Evolutionary conservation across 2,329 filamentous ascomycete genomes (phyloP).

Genomic region (Sclerotinia sclerotiorum): DNA sequence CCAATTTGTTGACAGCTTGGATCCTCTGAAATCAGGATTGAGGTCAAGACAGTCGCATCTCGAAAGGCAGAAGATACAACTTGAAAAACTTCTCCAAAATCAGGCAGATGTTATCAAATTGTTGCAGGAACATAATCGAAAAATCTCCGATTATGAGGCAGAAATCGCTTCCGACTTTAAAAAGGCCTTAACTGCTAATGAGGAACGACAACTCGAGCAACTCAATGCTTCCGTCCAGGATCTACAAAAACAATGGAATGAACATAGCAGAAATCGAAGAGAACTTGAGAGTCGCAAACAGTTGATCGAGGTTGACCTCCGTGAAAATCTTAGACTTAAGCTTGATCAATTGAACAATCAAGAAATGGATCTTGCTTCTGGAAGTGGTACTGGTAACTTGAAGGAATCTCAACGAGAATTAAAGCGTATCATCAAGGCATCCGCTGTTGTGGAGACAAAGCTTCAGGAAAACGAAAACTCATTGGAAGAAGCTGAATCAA

Average conservation of each 20-base stretch:
- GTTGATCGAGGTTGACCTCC: slow-evolving; percentile 79
- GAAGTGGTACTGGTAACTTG: slow-evolving; percentile 63
- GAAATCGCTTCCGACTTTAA: slow-evolving; percentile 88
- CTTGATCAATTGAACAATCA: slow-evolving; percentile 81
- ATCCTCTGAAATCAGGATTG: slow-evolving; percentile 75
- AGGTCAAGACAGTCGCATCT: slow-evolving; percentile 72
- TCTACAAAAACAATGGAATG: slow-evolving; percentile 73
- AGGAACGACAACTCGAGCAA: slow-evolving; percentile 76
- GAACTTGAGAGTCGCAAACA: slow-evolving; percentile 80
- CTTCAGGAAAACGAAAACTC: slow-evolving; percentile 73
- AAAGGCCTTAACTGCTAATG: slow-evolving; percentile 78
- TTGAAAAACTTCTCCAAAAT: slow-evolving; percentile 65
- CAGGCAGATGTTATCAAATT: slow-evolving; percentile 71
- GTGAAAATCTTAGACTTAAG: slow-evolving; percentile 83
- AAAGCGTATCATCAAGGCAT: slow-evolving; percentile 68
- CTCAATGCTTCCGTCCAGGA: slow-evolving; percentile 69
- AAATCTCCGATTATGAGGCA: slow-evolving; percentile 72
- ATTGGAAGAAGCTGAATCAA: slow-evolving; percentile 56
- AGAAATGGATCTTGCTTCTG: slow-evolving; percentile 66
- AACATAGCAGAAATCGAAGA: slow-evolving; percentile 69
- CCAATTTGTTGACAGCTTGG: slow-evolving; percentile 79
- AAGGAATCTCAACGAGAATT: slow-evolving; percentile 80
- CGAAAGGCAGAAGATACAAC: slow-evolving; percentile 68
- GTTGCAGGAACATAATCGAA: slow-evolving; percentile 73
- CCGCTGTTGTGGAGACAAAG: slow-evolving; percentile 66